Evolutionary conservation across 352 stramenopile species (phyloP), one percentile per base, ranked within the genome.

Genomic region (Globisporangium megalacanthum): DNA sequence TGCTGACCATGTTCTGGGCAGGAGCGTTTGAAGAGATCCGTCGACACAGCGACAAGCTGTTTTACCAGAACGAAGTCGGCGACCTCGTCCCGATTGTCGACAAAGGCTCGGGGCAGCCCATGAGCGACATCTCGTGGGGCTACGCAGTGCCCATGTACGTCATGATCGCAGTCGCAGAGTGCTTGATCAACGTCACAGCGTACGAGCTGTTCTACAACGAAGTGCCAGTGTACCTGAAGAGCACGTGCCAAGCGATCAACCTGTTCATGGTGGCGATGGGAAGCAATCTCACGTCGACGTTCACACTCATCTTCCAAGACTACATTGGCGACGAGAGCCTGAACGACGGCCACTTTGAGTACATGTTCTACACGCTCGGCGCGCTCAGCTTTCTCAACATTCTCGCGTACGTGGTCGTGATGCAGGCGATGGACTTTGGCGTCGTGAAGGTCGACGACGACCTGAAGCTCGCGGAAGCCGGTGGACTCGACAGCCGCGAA

Each of bases 121-220:
- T 94, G 85, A 94, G 89, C 60, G 54, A 87, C 44, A 89, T 89
- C 41, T 89, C 72, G 36, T 95, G 85, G 85, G 83, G 62, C 14
- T 91, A 88, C 51, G 84, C 84, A 0, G 68, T 93, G 39, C 83
- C 83, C 1, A 91, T 91, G 72, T 95, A 95, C 65, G 69, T 93
- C 31, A 54, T 92, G 55, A 78, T 82, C 56, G 82, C 82, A 14
- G 73, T 95, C n/a, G 83, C 83, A 25, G 85, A 92, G 66, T 95
- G 85, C 55, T 65, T 95, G 52, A 95, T 95, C 69, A 92, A 95
- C 66, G 83, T 92, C 49, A 93, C 81, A 44, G 83, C 85, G 35
- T 95, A 90, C 72, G 85, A 95, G 65, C 60, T 95, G 56, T 91
- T 93, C 56, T 95, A 95, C 80, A 89, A 76, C 54, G 76, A 93